Evolutionary conservation across 352 stramenopile species (phyloP).

Genomic region (Blastocystis sp.): DNA sequence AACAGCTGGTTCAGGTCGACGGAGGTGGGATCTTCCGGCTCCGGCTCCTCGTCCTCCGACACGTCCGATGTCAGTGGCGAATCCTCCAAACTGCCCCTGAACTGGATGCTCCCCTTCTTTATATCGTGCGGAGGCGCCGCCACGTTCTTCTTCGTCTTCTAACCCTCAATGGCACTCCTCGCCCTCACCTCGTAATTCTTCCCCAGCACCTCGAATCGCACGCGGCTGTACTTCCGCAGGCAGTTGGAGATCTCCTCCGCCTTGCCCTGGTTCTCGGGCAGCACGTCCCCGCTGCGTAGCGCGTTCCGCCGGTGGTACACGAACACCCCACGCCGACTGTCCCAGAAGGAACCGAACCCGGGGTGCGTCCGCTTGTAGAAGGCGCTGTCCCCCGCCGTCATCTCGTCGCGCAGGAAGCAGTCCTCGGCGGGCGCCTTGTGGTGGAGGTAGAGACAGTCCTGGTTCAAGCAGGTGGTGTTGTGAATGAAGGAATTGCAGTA

Average conservation of each 20-base stretch:
- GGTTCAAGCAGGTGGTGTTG: slow-evolving; percentile 85
- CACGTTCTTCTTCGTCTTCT: neutral
- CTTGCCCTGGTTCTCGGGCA: neutral
- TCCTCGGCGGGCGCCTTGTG: slow-evolving; percentile 84
- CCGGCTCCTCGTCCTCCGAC: neutral
- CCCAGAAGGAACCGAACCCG: slow-evolving; percentile 28
- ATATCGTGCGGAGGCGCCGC: neutral
- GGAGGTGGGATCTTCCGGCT: neutral
- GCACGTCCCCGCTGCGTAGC: neutral
- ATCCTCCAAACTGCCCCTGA: neutral
- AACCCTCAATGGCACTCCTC: neutral
- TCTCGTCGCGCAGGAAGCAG: slow-evolving; percentile 89
- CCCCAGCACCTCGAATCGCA: neutral
- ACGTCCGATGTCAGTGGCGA: neutral
- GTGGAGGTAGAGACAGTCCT: slow-evolving; percentile 88
- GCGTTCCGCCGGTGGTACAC: slow-evolving; percentile 2
- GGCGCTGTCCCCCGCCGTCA: slow-evolving; percentile 71
- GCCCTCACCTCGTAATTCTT: neutral
- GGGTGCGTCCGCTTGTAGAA: slow-evolving; percentile 61
- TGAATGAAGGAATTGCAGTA: slow-evolving; percentile 90
- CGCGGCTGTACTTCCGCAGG: neutral
- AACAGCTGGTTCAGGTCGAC: slow-evolving; percentile 14
- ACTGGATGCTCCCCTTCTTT: neutral
- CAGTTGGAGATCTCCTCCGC: neutral
- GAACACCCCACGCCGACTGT: slow-evolving; percentile 4